phyloP scores from a whole-genome alignment of 139 green algal genomes.

The Prasinococcaceae sp. region DNA sequence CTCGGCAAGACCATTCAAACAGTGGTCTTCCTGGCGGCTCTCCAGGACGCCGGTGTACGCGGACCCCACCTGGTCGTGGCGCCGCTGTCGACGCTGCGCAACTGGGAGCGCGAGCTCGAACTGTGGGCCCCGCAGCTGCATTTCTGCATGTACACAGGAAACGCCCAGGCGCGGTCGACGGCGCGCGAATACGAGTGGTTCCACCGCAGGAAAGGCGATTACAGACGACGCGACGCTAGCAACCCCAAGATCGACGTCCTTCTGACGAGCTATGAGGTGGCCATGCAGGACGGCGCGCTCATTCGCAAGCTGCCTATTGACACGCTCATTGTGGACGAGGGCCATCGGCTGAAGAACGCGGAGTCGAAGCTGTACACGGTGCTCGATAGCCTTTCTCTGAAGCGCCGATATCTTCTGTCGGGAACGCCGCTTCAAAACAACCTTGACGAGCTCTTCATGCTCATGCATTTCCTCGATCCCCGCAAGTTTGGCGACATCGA shows the following conservation, averaged over 20 bases:
- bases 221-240: not conserved
- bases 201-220: not conserved
- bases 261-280: conserved; percentile 82
- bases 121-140: conserved; percentile 53
- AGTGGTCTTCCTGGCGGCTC: conserved; percentile 37
- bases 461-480: conserved; percentile 78
- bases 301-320: conserved; percentile 44
- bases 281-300: conserved; percentile 51
- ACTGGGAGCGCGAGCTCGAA: conserved; percentile 80
- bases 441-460: conserved; percentile 64
- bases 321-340: conserved; percentile 71
- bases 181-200: not conserved
- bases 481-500: conserved; percentile 49
- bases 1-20: conserved; percentile 65
- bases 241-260: conserved; percentile 53
- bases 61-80: conserved; percentile 77
- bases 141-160: not conserved
- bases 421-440: conserved; percentile 56
- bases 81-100: conserved; percentile 74
- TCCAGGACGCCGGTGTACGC: conserved; percentile 31
- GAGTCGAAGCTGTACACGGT: conserved; percentile 14
- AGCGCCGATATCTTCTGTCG: conserved; percentile 78
- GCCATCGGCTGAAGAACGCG: conserved; percentile 68
- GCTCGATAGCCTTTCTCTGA: conserved; percentile 33
- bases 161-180: not conserved